Conservation (phyloP, 164 flowering plant genomes). For the grape (Vitis vinifera) region DNA sequence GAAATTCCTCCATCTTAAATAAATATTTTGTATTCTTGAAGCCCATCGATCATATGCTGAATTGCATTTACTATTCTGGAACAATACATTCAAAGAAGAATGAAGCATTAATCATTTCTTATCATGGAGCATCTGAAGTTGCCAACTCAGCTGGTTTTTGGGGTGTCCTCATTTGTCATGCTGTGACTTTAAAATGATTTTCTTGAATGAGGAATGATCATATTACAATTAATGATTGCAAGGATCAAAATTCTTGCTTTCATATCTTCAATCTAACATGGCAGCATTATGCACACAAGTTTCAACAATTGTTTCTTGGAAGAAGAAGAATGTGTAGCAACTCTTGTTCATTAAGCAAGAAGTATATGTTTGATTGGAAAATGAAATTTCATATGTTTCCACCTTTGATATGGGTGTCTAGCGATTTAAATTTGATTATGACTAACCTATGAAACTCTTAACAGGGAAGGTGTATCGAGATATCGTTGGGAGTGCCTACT, state of each 20-base stretch:
- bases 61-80: too few species aligned
- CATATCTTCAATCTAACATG: too few species aligned
- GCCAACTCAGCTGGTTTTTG: not conserved
- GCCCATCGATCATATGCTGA: too few species aligned
- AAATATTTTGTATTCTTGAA: too few species aligned
- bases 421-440: not conserved
- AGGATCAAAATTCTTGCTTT: too few species aligned
- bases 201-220: not conserved
- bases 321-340: not conserved
- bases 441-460: constrained; percentile 9
- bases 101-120: not conserved
- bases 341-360: not conserved
- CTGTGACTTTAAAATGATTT: not conserved
- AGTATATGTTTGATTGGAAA: not conserved
- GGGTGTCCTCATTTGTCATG: not conserved
- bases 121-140: not conserved
- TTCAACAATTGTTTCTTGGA: too few species aligned
- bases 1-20: too few species aligned
- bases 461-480: constrained; percentile 83
- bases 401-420: too few species aligned
- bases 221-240: too few species aligned
- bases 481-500: constrained; percentile 93
- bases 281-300: too few species aligned
- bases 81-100: not conserved
- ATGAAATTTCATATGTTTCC: not conserved